Conservation (phyloP, 208 protist species). For the Wallacemonas sp. region DNA sequence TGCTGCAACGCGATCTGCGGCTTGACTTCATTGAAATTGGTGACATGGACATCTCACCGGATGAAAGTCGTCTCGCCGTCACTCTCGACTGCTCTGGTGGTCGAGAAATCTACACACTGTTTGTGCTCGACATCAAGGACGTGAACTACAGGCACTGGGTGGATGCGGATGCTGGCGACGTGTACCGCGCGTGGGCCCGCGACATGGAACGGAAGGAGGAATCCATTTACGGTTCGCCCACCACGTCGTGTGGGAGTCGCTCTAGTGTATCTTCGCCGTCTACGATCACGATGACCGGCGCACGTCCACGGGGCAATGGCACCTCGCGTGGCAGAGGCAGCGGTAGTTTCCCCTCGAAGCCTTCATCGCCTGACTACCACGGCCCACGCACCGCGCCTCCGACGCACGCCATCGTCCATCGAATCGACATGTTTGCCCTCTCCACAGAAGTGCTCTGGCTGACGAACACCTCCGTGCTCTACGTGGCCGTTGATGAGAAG, state of each 20-base stretch:
- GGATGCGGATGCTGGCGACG: slow-evolving; percentile 14
- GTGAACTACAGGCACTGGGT: slow-evolving; percentile 57
- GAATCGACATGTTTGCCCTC: slow-evolving; percentile 61
- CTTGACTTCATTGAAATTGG: slow-evolving; percentile 53
- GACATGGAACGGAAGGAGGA: slow-evolving; percentile 19
- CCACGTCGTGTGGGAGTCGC: not conserved
- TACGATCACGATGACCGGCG: not conserved
- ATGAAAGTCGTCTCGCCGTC: slow-evolving; percentile 40
- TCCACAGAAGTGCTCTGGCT: slow-evolving; percentile 59
- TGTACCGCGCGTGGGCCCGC: slow-evolving; percentile 31
- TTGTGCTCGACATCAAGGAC: slow-evolving; percentile 47
- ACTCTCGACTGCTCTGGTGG: slow-evolving; percentile 69
- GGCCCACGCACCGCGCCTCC: slow-evolving; percentile 8
- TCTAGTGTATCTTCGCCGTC: not conserved
- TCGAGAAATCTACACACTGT: slow-evolving; percentile 56
- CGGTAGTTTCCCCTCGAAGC: not conserved
- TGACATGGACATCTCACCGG: slow-evolving; percentile 58
- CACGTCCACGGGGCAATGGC: too few relatives aligned
- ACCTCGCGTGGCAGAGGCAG: too few relatives aligned
- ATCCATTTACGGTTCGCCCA: slow-evolving; percentile 41
- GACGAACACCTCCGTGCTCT: slow-evolving; percentile 32
- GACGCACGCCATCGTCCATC: slow-evolving; percentile 30
- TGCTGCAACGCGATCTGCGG: slow-evolving; percentile 45
- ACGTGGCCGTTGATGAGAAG: slow-evolving; percentile 55
- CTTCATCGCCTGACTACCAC: not conserved